phyloP scores from a whole-genome alignment of 1,284 basidiomycete genomes.

The Crepidotus sp. region DNA sequence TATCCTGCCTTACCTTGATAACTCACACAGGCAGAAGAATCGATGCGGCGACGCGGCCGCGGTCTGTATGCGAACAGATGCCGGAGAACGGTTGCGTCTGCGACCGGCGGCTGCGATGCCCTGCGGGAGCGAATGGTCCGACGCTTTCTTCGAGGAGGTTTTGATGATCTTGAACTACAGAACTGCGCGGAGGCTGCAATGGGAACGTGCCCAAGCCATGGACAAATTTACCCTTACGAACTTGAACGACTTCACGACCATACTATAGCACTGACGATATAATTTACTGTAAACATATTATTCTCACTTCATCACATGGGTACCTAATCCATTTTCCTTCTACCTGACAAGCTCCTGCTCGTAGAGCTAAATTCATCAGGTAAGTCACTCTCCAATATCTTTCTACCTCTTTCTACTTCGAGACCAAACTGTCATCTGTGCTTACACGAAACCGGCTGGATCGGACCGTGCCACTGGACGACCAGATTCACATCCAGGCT shows the following conservation, averaged over 20 bases:
- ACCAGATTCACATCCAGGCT: too few relatives aligned
- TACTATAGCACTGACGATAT: neutral
- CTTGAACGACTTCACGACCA: neutral
- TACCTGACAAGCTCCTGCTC: too few relatives aligned
- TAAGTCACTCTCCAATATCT: too few relatives aligned
- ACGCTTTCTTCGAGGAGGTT: slow-evolving; percentile 47
- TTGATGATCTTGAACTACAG: slow-evolving; percentile 45
- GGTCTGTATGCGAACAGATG: slow-evolving; percentile 24
- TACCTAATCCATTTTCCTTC: too few relatives aligned
- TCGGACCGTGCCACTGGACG: too few relatives aligned
- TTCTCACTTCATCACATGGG: too few relatives aligned
- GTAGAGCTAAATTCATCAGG: too few relatives aligned
- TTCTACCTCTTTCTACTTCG: too few relatives aligned
- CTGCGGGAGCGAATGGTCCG: slow-evolving; percentile 45
- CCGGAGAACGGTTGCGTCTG: slow-evolving; percentile 40
- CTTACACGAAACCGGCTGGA: too few relatives aligned
- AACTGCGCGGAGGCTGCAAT: slow-evolving; percentile 19
- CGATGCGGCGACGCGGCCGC: slow-evolving; percentile 14
- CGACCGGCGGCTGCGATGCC: slow-evolving; percentile 34
- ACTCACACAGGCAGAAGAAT: slow-evolving; percentile 18
- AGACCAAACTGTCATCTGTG: too few relatives aligned
- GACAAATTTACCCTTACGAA: slow-evolving; percentile 14
- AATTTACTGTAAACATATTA: neutral
- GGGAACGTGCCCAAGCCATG: slow-evolving; percentile 6
- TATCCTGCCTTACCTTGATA: neutral